phyloP scores from a whole-genome alignment of 2,329 filamentous ascomycete species.

The Neopestalotiopsis clavispora region DNA sequence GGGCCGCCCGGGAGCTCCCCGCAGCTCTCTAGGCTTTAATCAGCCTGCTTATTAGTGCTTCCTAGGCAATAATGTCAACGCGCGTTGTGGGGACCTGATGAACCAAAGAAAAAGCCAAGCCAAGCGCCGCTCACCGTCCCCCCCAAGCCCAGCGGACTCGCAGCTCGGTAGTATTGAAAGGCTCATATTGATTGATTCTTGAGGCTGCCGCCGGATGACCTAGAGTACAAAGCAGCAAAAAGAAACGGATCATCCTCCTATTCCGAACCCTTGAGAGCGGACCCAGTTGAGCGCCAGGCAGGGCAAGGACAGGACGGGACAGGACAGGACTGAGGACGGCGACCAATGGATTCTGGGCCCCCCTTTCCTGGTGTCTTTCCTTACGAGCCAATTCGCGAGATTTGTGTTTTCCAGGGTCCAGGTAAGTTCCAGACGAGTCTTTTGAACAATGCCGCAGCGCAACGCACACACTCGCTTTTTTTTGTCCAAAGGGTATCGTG shows the following conservation, averaged over 20 bases:
- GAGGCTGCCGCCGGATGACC: neutral
- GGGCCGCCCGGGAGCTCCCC: slow-evolving; percentile 8
- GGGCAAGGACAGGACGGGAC: too few species aligned
- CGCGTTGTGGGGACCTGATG: slow-evolving; percentile 6
- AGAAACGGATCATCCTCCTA: neutral
- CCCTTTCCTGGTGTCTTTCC: neutral
- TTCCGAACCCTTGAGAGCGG: slow-evolving; percentile 7
- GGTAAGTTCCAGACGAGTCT: neutral
- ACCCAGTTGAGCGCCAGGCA: neutral
- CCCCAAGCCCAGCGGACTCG: neutral
- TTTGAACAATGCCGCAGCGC: neutral
- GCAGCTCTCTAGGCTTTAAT: neutral
- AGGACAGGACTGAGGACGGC: too few species aligned
- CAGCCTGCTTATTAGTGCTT: slow-evolving; percentile 13
- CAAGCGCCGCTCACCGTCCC: slow-evolving; percentile 1
- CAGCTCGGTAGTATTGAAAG: neutral
- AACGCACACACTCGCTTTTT: too few species aligned
- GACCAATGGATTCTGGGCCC: too few species aligned
- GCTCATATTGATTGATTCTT: neutral
- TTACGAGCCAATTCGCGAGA: neutral
- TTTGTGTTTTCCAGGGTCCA: slow-evolving; percentile 6
- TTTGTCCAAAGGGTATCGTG: neutral
- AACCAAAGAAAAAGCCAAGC: neutral
- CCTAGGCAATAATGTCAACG: slow-evolving; percentile 2
- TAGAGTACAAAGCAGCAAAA: too few species aligned